These are phyloP conservation scores for Porpolomopsis calyptriformis DNA, from an alignment of 768 basidiomycete species.

Conservation along the genomic window DNA sequence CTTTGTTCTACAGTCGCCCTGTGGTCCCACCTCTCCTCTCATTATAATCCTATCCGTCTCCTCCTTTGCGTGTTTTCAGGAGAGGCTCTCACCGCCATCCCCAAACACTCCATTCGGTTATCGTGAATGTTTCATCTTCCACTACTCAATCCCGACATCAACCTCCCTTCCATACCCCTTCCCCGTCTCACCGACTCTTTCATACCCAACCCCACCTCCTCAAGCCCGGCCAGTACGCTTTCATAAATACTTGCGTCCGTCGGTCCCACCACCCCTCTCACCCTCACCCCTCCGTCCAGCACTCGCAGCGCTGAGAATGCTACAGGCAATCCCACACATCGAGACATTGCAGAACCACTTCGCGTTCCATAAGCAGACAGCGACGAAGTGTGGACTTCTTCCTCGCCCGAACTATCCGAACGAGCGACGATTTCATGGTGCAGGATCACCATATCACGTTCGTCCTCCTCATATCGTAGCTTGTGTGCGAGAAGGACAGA, in stretches of 20 bases:
- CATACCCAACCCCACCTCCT: constrained; percentile 43
- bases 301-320: constrained; percentile 70
- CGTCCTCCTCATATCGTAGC: constrained; percentile 55
- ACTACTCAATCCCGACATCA: constrained; percentile 4
- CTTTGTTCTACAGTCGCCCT: constrained; percentile 34
- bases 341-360: constrained; percentile 73
- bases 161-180: constrained; percentile 13
- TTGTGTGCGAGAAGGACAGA: constrained; percentile 60
- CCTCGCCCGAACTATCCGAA: constrained; percentile 10
- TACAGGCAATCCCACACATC: constrained; percentile 80
- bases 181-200: constrained; percentile 19
- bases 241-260: constrained; percentile 47
- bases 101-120: constrained; percentile 21
- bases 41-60: constrained; percentile 51
- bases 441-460: constrained; percentile 82
- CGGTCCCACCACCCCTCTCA: constrained; percentile 63
- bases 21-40: constrained; percentile 37
- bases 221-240: constrained; percentile 52
- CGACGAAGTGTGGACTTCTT: constrained; percentile 56
- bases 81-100: constrained; percentile 39
- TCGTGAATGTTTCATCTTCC: background rate
- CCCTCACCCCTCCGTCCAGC: constrained; percentile 44
- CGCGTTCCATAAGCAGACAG: constrained; percentile 50
- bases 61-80: constrained; percentile 39
- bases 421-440: constrained; percentile 68